Conservation (phyloP, 371 early-diverging fungal genomes). For the Apophysomyces sp. region DNA sequence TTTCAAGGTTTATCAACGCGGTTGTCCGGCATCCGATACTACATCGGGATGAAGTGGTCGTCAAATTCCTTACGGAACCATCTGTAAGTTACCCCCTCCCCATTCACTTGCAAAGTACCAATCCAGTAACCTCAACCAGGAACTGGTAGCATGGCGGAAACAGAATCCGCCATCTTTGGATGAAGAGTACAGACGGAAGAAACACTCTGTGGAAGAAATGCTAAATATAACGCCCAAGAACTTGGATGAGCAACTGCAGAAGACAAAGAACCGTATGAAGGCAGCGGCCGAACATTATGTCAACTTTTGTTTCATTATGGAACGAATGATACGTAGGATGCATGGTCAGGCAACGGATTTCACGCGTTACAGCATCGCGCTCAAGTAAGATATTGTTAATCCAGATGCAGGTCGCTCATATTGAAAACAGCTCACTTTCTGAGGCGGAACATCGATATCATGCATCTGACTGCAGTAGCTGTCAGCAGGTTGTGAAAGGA, state of each 20-base stretch:
- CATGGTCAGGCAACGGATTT: constrained; percentile 64
- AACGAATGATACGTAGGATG: constrained; percentile 63
- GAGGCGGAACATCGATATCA: constrained; percentile 57
- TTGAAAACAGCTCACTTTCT: constrained; percentile 11
- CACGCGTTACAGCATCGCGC: constrained; percentile 53
- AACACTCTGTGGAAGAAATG: constrained; percentile 26
- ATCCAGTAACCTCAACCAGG: constrained; percentile 7
- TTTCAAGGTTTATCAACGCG: constrained; percentile 70
- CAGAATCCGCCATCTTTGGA: constrained; percentile 48
- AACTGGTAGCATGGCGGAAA: constrained; percentile 55
- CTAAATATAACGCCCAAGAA: constrained; percentile 42
- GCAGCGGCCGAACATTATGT: constrained; percentile 59
- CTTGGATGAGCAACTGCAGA: constrained; percentile 54
- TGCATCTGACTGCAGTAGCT: constrained; percentile 58
- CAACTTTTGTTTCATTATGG: constrained; percentile 65
- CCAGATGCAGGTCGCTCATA: background rate
- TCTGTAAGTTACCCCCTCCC: constrained; percentile 45
- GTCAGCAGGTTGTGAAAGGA: constrained; percentile 58
- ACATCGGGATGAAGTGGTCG: constrained; percentile 60
- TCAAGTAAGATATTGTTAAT: constrained; percentile 38
- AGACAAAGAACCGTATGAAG: constrained; percentile 50
- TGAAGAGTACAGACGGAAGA: constrained; percentile 52
- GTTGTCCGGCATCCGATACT: constrained; percentile 74
- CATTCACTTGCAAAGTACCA: background rate
- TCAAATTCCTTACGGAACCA: constrained; percentile 65